Base-by-base conservation (phyloP, 1,284 basidiomycete genomes). In the Cutaneotrichosporon cavernicola region DNA sequence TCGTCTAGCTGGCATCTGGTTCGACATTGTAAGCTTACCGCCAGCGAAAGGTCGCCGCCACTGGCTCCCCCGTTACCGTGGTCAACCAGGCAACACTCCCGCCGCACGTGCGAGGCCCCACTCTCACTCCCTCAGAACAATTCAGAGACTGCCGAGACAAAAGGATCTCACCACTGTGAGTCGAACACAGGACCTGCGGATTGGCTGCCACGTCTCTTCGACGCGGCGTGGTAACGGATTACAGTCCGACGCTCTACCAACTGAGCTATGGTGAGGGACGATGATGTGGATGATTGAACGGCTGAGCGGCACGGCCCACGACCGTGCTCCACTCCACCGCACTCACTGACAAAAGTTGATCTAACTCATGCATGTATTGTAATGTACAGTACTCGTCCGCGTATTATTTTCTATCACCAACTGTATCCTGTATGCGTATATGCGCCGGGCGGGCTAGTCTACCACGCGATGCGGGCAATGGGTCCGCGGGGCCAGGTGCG, bases 391-490 rank as follows among this genome's bases (percentile, higher is more conserved):
- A 26, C 26, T 26, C 26, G 26, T 26, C 26, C 26, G 26, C 26
- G 26, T 26, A 26, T 26, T 26, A 26, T 26, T 26, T 26, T 26
- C 26, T 26, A 26, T 26, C 26, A 26, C 26, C 2, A 26, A 26
- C 26, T 26, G 26, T 26, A 26, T 3, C 26, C 26, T 26, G 26
- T 26, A 26, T 26, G 26, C 26, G 26, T 26, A 26, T 26, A 1
- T 26, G 26, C 3, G 26, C 26, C 26, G 26, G 26, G 26, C 26
- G 2, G 26, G 26, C 26, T 3, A 40, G 26, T 4, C 51, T 74
- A 83, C 82, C 82, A 83, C 9, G 82, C 81, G 16, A 82, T 65
- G 63, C 67, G 71, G 4, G 81, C 82, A 22, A 82, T 49, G 26
- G 80, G 14, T n/a, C 81, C 76, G 14, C 69, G 68, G 2, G 81